Evolutionary conservation across 225 moss, liverwort and hornwort genomes (phyloP), one percentile per base, ranked within the genome.

Genomic region (Thuidium tamariscinum): DNA sequence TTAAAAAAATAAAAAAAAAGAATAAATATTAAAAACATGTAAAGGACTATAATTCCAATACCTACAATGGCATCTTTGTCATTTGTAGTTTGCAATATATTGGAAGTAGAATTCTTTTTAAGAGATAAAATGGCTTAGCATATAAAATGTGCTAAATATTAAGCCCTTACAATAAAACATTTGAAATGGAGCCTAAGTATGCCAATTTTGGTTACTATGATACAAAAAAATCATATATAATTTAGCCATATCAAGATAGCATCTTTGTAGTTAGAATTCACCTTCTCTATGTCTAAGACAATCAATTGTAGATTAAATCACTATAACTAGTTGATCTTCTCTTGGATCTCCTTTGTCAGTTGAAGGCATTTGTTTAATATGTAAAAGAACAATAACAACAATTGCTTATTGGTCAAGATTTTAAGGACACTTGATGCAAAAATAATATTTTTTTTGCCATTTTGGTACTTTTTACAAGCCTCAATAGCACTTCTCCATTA

Each of bases 191-290:
- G 10, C 3, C 3, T 10, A n/a, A 19, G 5, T 19, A 65, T 65
- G 5, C 10, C n/a, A n/a, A 3, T 65, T 4, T 0, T n/a, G 3
- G n/a, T n/a, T 18, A n/a, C 18, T 65, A 65, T n/a, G 10, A n/a
- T n/a, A 65, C 5, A 34, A 65, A 5, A 65, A n/a, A 65, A 18
- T 36, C 20, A 17, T 34, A 18, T 2, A 20, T 5, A 20, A 19
- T 36, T 5, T 19, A 11, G 5, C 5, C 21, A 36, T 21, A 36
- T 66, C 3, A 2, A 0, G 11, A 3, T 10, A 36, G 11, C 6
- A 36, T 65, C 19, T 65, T n/a, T 19, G n/a, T 65, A 65, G 1
- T n/a, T 65, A n/a, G 19, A 65, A 19, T n/a, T 65, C 20, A 19
- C 10, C n/a, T 65, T n/a, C 3, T n/a, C 64, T 2, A 34, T 32